These are phyloP conservation scores for Mycosphaerella arachidis DNA, from an alignment of 2,329 filamentous ascomycete genomes.

Conservation along the genomic window DNA sequence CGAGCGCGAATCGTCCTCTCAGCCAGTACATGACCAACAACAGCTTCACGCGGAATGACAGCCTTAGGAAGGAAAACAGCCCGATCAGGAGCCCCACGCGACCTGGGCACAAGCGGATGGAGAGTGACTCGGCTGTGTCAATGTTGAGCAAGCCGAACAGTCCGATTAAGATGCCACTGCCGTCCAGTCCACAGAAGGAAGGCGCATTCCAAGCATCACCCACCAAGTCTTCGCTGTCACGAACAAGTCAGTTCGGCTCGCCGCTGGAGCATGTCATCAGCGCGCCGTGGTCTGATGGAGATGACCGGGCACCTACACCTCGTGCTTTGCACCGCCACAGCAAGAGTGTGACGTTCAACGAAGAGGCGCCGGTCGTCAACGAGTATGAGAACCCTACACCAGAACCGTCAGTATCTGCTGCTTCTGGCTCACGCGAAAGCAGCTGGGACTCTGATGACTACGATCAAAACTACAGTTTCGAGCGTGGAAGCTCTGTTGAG, in stretches of 20 bases:
- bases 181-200: slow-evolving; percentile 48
- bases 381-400: slow-evolving; percentile 98
- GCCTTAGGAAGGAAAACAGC: slow-evolving; percentile 38
- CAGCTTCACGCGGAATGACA: slow-evolving; percentile 58
- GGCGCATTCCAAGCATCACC: slow-evolving; percentile 68
- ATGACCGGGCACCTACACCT: slow-evolving; percentile 57
- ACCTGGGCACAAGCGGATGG: slow-evolving; percentile 39
- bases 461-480: slow-evolving; percentile 62
- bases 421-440: slow-evolving; percentile 83
- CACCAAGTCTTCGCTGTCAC: slow-evolving; percentile 82
- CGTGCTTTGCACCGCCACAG: slow-evolving; percentile 73
- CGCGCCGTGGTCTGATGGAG: slow-evolving; percentile 60
- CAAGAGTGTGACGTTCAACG: slow-evolving; percentile 97
- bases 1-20: slow-evolving; percentile 58
- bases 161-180: slow-evolving; percentile 25
- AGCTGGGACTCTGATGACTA: slow-evolving; percentile 81
- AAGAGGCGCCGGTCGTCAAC: slow-evolving; percentile 86
- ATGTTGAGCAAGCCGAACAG: slow-evolving; percentile 48
- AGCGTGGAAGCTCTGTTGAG: slow-evolving; percentile 56
- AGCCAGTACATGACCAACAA: slow-evolving; percentile 64
- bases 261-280: slow-evolving; percentile 32
- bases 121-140: slow-evolving; percentile 60
- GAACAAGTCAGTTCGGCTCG: slow-evolving; percentile 56
- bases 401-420: slow-evolving; percentile 78
- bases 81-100: slow-evolving; percentile 29